Base-by-base conservation (phyloP, 306 rosid genomes). In the Medicago ruthenica region DNA sequence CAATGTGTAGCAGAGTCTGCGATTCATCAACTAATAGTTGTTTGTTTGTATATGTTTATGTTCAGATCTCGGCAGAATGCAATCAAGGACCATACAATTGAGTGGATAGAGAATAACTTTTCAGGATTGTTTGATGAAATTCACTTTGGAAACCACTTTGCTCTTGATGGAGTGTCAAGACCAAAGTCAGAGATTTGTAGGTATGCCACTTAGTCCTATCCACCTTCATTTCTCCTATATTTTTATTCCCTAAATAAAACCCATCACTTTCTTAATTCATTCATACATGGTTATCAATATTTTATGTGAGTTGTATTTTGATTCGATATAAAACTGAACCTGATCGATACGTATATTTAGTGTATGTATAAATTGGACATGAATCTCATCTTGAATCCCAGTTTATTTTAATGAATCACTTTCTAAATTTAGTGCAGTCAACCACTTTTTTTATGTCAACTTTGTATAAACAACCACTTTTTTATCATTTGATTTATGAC, bases 101-200 rank as follows among this genome's bases (percentile, higher is more conserved):
- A 89, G 60, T 93, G 97, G 98, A 81, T 93, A 74, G 97, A 89
- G 73, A 78, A 82, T 39, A 83, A 93, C 83, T 93, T 66, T 76
- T 83, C 92, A 0, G 97, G 97, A 50, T 70, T 93, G 70, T 93
- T 93, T 78, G 85, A 84, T 83, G 98, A 91, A 76, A 91, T 93
- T 84, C 97, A 91, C 86, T 93, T 91, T 78, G 98, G 98, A 63
- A 93, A 91, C 80, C 98, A 93, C 85, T 93, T 89, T 76, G 98
- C 97, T 70, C 89, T 93, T 18, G 81, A 93, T 80, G 98, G 98
- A 65, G 85, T 11, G 27, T 88, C 93, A 14, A 91, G 86, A 83
- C 81, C 96, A 6, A 93, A 93, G 85, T 88, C 97, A 37, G 96
- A 93, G 76, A 91, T 91, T 77, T 93, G 98, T 87, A 86, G 92